phyloP scores from a whole-genome alignment of 768 basidiomycete species.

The Suillus luteus region DNA sequence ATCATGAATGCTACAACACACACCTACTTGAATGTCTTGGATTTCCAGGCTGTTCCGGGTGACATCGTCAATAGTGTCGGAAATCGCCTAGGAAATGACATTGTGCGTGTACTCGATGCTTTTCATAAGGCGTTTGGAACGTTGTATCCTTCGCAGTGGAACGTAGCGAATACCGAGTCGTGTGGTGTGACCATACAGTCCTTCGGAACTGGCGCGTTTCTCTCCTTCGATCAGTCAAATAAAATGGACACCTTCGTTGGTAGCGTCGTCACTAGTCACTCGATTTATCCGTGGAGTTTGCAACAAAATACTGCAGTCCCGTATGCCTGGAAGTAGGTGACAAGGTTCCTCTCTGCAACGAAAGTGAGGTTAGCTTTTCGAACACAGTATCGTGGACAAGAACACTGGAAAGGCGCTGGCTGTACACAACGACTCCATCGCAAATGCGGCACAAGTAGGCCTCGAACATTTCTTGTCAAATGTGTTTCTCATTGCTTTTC shows the following conservation, averaged over 20 bases:
- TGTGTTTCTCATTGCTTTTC: neutral
- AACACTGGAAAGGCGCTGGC: conserved; percentile 4
- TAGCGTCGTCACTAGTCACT: conserved; percentile 5
- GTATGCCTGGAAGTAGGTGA: conserved; percentile 13
- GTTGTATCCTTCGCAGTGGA: conserved; percentile 11
- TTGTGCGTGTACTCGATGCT: conserved; percentile 3
- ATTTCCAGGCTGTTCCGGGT: conserved; percentile 2
- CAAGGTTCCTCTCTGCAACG: neutral
- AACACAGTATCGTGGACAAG: conserved; percentile 11
- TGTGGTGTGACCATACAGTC: conserved; percentile 12
- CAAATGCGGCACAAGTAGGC: conserved; percentile 8
- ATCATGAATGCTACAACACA: conserved; percentile 16
- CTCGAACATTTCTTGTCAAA: neutral
- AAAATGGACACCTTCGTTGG: neutral
- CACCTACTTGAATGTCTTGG: conserved; percentile 16
- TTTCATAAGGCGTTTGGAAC: neutral
- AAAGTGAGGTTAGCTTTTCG: neutral
- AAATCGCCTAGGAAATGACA: conserved; percentile 14
- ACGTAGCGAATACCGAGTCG: conserved; percentile 9
- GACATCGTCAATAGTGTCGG: conserved; percentile 15
- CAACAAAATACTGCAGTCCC: neutral
- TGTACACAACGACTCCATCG: neutral
- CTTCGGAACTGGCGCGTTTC: conserved; percentile 14
- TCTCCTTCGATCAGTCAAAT: neutral
- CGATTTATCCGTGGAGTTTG: conserved; percentile 12